Base-by-base conservation (phyloP, 1,284 basidiomycete species). In the Pyrrhoderma lamaoense region DNA sequence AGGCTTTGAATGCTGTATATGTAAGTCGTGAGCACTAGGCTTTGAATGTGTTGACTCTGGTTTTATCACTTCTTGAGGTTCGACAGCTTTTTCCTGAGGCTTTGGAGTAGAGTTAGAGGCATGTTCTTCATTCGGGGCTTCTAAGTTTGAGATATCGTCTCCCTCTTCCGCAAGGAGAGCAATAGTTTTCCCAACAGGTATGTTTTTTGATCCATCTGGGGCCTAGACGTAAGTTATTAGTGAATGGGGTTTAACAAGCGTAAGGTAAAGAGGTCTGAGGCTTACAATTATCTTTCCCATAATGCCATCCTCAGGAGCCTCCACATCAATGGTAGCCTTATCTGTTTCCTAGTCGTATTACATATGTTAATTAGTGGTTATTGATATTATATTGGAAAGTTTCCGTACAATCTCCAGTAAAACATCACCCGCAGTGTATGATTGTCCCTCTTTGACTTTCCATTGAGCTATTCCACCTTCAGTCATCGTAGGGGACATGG, bases 301-400 rank as follows among this genome's bases (percentile, higher is more conserved):
- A 13, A 97, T 70, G 58, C 95, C 95, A 60, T 98, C 94, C 39
- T 98, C 94, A 67, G 93, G 93, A 3, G 95, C 93, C 70, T 99
- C 95, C n/a, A 99, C 94, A 63, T 99, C 95, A 63, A 99, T 97
- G 1, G 93, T 96, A 11, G 95, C 95, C 73, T 98, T 98, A 79
- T 98, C 95, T 36, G 94, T 98, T 78, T 98, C 95, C 93, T 96
- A 65, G 31, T 52, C 45, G 25, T 34, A 35, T 11, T 42, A 56
- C 48, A 51, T 49, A 35, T 52, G 18, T 51, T 36, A 52, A n/a
- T n/a, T 39, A 46, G 38, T 7, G 37, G 38, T 23, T 42, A 42
- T 49, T 54, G 21, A 22, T 51, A 8, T 39, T 39, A 38, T 27
- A 18, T 14, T 16, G 27, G 14, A 34, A 8, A 27, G 4, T 40